A percentile compares a stretch with the other conserved stretches of the same genome.
Evolutionary conservation across 805 yeast genomes (phyloP).

Genomic region (Yamadazyma takamatsuzukensis): DNA sequence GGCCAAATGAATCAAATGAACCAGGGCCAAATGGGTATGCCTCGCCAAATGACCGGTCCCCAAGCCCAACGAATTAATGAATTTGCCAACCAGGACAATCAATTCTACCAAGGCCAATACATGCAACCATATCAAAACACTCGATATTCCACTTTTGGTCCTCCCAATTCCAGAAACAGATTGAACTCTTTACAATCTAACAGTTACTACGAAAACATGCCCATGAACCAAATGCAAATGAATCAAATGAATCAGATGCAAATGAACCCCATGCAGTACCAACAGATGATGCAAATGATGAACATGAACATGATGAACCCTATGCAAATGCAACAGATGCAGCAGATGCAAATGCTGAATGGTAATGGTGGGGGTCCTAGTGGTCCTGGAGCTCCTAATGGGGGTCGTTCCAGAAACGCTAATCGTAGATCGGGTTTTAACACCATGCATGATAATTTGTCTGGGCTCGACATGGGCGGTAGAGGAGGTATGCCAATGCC

Average conservation of each 20-base stretch:
- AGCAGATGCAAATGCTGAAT: constrained; percentile 13
- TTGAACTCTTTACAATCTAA: constrained; percentile 14
- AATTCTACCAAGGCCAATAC: constrained; percentile 3
- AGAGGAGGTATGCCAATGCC: constrained; percentile 47
- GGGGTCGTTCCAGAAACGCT: constrained; percentile 22
- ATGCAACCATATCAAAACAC: constrained; percentile 5
- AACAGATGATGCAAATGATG: constrained; percentile 8
- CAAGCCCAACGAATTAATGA: constrained; percentile 4
- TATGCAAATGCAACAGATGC: constrained; percentile 9
- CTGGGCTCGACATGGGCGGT: constrained; percentile 41
- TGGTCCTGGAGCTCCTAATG: constrained; percentile 9
- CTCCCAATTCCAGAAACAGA: constrained; percentile 9
- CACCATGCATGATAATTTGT: constrained; percentile 22
- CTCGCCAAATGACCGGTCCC: constrained; percentile 3
- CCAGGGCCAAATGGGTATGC: constrained; percentile 8
- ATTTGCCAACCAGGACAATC: too few species aligned
- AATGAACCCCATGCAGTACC: constrained; percentile 10
- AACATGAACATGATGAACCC: constrained; percentile 8
- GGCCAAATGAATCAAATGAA: constrained; percentile 8
- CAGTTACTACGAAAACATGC: constrained; percentile 9
- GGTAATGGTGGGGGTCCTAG: constrained; percentile 12
- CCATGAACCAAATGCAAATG: constrained; percentile 10
- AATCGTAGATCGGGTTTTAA: constrained; percentile 37
- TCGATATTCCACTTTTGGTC: constrained; percentile 7
- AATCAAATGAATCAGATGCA: constrained; percentile 4